Percentiles rank a stretch among this genome's conserved stretches.
These are phyloP conservation scores for Coniosporium apollinis DNA, from an alignment of 495 filamentous ascomycete genomes.

Conservation along the genomic window DNA sequence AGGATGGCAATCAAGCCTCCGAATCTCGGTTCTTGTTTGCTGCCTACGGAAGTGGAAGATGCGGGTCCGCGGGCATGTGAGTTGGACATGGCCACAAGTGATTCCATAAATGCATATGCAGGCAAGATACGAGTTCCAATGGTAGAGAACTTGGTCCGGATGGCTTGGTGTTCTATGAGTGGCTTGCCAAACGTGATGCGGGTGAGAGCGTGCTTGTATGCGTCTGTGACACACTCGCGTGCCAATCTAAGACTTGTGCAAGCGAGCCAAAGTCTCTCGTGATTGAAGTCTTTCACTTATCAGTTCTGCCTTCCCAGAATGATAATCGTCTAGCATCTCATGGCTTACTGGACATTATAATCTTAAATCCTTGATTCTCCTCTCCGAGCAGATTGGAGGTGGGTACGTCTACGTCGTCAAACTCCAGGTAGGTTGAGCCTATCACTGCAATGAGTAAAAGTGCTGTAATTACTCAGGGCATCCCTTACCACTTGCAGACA, in stretches of 20 bases:
- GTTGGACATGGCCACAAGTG: constrained; percentile 23
- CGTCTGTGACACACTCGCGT: background rate
- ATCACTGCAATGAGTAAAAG: no score
- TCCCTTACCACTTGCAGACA: background rate
- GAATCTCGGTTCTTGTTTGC: no score
- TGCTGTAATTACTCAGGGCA: no score
- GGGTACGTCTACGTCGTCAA: constrained; percentile 1
- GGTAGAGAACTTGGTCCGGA: constrained; percentile 17
- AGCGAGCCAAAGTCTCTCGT: background rate
- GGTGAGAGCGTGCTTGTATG: constrained; percentile 19
- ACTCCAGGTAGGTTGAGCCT: background rate
- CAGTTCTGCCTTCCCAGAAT: background rate
- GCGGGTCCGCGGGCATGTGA: constrained; percentile 16
- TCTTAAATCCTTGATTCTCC: constrained; percentile 1
- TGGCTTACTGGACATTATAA: constrained; percentile 1
- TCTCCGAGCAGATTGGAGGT: background rate
- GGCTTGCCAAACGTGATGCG: constrained; percentile 23
- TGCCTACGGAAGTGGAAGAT: no score
- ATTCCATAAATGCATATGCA: constrained; percentile 31
- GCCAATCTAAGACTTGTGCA: background rate
- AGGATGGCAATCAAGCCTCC: constrained; percentile 10
- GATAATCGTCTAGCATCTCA: background rate
- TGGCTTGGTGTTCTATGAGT: constrained; percentile 22
- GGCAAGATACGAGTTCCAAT: constrained; percentile 21
- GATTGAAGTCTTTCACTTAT: background rate